Evolutionary conservation across 23 red algal genomes (phyloP), one percentile per base, ranked within the genome.

Genomic region (Agarophyton chilense): DNA sequence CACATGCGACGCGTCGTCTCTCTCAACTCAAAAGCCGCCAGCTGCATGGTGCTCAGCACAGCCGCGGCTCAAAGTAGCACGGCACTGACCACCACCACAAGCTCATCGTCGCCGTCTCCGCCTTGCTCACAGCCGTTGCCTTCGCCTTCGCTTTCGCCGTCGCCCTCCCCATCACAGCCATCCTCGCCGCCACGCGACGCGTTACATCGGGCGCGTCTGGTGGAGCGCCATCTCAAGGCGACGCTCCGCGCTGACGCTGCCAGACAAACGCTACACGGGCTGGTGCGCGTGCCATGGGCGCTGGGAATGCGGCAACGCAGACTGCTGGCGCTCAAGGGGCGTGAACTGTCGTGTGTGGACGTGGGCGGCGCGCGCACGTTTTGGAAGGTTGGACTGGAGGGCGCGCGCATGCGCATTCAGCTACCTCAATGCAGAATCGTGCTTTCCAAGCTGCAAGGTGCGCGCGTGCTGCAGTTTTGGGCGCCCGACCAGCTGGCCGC

Each of bases 331-430:
- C 57, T 81, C 33, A 39, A 43, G 50, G 57, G 52, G 52, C 53
- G 77, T 52, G 32, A 42, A 39, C 57, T 81, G 39, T 22, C 11
- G 57, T 81, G 77, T 39, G 12, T 57, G 39, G 77, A 81, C 40
- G 13, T n/a, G 49, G 51, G 8, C 4, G 57, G 26, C 2, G 57
- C 42, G n/a, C 32, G 31, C 10, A 32, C 32, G 77, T 21, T 81
- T 5, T 81, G 77, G 77, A 29, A 39, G 8, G 77, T 60, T 17
- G 2, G 32, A 2, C 52, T 81, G 77, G 77, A 81, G 35, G 77
- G 77, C 28, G 77, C 77, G 77, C 45, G 77, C 18, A 52, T 81
- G 36, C 53, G 77, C 53, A 52, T 81, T 29, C 38, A 62, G n/a
- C 53, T 81, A 13, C 28, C 51, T 4, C 53, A 81, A 28, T 57